Evolutionary conservation across 2,329 filamentous ascomycete genomes (phyloP).

Genomic region (Cladosporium sp.): DNA sequence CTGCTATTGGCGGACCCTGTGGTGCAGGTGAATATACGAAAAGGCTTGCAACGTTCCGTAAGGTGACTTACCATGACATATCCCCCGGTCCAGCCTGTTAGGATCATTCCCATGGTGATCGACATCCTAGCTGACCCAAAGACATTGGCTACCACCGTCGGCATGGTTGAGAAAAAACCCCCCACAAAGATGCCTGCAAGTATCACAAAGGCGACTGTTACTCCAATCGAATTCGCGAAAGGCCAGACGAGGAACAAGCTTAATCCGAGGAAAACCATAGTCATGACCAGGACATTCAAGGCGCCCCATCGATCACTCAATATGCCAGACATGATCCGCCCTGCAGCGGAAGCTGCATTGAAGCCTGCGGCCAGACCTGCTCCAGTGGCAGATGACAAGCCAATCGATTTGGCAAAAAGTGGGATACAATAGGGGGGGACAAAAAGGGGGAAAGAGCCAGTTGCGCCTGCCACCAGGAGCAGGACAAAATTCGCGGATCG

Average conservation of each 20-base stretch:
- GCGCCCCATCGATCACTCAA: constrained; percentile 56
- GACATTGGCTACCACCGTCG: constrained; percentile 60
- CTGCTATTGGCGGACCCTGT: constrained; percentile 60
- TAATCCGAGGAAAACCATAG: constrained; percentile 54
- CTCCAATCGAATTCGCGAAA: constrained; percentile 54
- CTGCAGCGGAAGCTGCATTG: constrained; percentile 61
- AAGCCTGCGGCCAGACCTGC: constrained; percentile 57
- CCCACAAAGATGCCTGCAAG: constrained; percentile 63
- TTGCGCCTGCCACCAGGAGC: constrained; percentile 55
- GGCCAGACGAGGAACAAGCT: constrained; percentile 67
- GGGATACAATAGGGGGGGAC: constrained; percentile 64
- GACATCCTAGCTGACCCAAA: constrained; percentile 50
- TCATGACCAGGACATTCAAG: constrained; percentile 56
- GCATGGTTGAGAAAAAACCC: constrained; percentile 64
- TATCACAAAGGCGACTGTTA: constrained; percentile 58
- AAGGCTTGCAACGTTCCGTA: neutral
- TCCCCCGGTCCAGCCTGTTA: constrained; percentile 61
- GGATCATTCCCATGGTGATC: constrained; percentile 62
- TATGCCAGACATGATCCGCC: constrained; percentile 56
- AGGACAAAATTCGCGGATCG: constrained; percentile 55
- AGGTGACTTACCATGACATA: constrained; percentile 55
- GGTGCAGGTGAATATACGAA: neutral
- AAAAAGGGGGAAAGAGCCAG: constrained; percentile 61
- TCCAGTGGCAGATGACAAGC: constrained; percentile 45
- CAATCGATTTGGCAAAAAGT: constrained; percentile 56